Conservation (phyloP, 306 rosid species). For the Malus asiatica region DNA sequence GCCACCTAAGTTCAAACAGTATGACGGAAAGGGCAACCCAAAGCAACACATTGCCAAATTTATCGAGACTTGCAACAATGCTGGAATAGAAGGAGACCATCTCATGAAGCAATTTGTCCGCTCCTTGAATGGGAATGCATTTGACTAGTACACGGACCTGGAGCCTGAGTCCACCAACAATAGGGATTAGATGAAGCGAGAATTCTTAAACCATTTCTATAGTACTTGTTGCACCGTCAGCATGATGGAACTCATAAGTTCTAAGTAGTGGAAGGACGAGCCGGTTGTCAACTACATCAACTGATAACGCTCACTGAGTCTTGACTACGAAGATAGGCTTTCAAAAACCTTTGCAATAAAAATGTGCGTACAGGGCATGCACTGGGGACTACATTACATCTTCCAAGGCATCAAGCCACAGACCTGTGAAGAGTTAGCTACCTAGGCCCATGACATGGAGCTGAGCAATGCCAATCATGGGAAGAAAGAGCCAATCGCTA, state of each 20-base stretch:
- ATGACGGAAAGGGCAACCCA: no score
- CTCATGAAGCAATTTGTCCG: no score
- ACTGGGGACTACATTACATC: background rate
- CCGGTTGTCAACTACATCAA: background rate
- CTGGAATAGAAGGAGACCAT: fast-evolving
- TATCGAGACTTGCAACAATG: no score
- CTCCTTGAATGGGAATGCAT: no score
- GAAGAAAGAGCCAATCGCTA: background rate
- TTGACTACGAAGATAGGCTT: background rate
- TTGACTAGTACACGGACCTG: no score
- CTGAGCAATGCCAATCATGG: background rate
- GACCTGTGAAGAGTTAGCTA: background rate
- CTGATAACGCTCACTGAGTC: background rate
- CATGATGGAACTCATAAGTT: background rate
- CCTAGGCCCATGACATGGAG: background rate
- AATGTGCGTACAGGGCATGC: background rate
- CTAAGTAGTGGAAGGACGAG: background rate
- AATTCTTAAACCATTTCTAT: background rate
- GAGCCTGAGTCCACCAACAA: no score
- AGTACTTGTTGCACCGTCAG: background rate
- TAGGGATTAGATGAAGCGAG: background rate
- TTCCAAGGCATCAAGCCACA: background rate
- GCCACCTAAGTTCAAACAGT: no score
- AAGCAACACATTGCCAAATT: no score
- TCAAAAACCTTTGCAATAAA: background rate